Base-by-base conservation (phyloP, 805 yeast genomes). In the Metschnikowia picachoensis region DNA sequence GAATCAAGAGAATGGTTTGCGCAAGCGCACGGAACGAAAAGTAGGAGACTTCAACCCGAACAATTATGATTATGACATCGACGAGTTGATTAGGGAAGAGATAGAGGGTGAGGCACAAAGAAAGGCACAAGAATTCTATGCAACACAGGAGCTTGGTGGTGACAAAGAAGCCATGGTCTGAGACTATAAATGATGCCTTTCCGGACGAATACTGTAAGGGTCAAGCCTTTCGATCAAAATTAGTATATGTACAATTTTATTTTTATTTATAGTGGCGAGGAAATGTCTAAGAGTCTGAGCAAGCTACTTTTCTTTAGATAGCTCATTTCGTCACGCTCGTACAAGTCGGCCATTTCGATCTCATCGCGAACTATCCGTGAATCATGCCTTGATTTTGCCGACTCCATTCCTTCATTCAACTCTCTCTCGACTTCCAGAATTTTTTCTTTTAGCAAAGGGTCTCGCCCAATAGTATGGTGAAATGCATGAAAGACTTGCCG, bases 41-140 rank as follows among this genome's bases (percentile, higher is more conserved):
- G 71, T 66, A 37, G 49, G 61, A 35, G 70, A 72, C 53, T 53
- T 58, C 25, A 58, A 72, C 49, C 76, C 76, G 7, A 66, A 71
- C 57, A 67, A 60, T 37, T 72, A 66, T 51, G 77, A 72, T 52
- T 72, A 70, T 41, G 77, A 72, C 44, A 60, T 72, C 44, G 76
- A 72, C 50, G 73, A 70, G 46, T 63, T 72, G 53, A 70, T 71
- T 33, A 53, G 57, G 25, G 76, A 72, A 37, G 73, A 68, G 42
- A 58, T 53, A 9, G 60, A 56, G 36, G 50, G 49, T 6, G 67
- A 66, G 7, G 50, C 47, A 3, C 37, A 46, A 32, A 32, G 46
- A 13, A 40, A 28, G 31, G 41, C 44, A 2, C 30, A 41, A 8
- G 55, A 51, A 31, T 49, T 40, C 17, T 53, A 55, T 35, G 36